Evolutionary conservation across 805 yeast species (phyloP).

Genomic region (Yarrowia porcina): DNA sequence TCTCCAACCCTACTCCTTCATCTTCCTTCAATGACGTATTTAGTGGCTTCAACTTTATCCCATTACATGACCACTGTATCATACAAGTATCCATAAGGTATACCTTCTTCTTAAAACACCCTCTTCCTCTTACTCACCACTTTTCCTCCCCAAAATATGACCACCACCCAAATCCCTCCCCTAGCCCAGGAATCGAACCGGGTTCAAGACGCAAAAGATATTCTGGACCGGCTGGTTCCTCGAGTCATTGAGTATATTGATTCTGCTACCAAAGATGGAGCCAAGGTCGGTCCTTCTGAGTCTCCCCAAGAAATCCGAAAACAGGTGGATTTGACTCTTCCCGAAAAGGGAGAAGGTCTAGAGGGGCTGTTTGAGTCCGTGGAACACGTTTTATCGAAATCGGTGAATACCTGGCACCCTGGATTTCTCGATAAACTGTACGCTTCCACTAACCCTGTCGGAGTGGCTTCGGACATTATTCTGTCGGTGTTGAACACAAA

Average conservation of each 20-base stretch:
- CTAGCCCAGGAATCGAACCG: slow-evolving; percentile 7
- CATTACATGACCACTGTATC: too few relatives aligned
- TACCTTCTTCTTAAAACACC: too few relatives aligned
- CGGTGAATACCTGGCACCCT: slow-evolving; percentile 83
- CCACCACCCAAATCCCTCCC: slow-evolving; percentile 10
- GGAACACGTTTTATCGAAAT: slow-evolving; percentile 57
- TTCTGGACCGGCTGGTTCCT: slow-evolving; percentile 15
- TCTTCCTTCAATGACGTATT: too few relatives aligned
- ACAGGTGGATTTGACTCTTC: slow-evolving; percentile 40
- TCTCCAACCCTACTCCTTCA: too few relatives aligned
- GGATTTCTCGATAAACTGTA: slow-evolving; percentile 82
- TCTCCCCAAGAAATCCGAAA: slow-evolving; percentile 48
- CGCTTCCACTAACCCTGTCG: slow-evolving; percentile 83
- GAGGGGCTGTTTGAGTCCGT: slow-evolving; percentile 49
- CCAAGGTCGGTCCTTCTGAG: slow-evolving; percentile 12
- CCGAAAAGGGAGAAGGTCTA: slow-evolving; percentile 42
- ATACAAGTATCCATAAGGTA: too few relatives aligned
- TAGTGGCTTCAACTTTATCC: too few relatives aligned
- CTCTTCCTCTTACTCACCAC: neutral
- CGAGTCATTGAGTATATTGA: slow-evolving; percentile 17
- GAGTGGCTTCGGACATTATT: slow-evolving; percentile 67
- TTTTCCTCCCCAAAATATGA: neutral
- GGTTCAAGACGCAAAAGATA: slow-evolving; percentile 13
- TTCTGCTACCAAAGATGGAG: neutral
- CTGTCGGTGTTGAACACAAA: slow-evolving; percentile 73